Base-by-base conservation (phyloP, 768 basidiomycete genomes). In the Russula griseocarnosa region DNA sequence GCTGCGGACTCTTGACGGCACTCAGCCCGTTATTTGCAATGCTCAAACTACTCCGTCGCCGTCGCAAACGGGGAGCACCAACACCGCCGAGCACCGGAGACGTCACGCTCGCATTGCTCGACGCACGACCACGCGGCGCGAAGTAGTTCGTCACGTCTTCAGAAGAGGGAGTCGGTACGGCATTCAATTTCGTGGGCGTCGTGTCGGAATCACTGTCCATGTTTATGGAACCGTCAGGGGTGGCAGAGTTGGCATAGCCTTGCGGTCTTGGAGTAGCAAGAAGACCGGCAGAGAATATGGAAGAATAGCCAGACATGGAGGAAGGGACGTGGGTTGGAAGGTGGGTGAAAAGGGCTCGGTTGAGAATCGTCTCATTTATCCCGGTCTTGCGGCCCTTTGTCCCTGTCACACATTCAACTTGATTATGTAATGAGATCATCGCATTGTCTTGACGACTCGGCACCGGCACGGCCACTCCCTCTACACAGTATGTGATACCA, bases 271-370 rank as follows among this genome's bases (percentile, higher is more conserved):
- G 76, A 5, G 82, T 77, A 16, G 86, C 86, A 42, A 87, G 82
- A 40, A 88, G 79, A 24, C 87, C 87, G 46, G 86, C 86, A 36
- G 86, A 85, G 74, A 88, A 88, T 69, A 88, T 84, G 9, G 83
- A 75, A 34, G 87, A 88, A 70, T 88, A 88, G 1, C 75, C 72
- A 42, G 78, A 72, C 68, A 81, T 76, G 38, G 30, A 30, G 28
- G 44, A 36, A 49, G 28, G 46, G 34, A 49, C 4, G 47, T 22
- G 46, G 20, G 52, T 22, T 0, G 6, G 38, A 26, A 42, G 28
- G 22, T 24, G 32, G 46, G 40, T 16, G 36, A 58, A 18, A 22
- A 40, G 20, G 20, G 13, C 3, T 28, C n/a, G n/a, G n/a, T 38
- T 34, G 30, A 34, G 44, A n/a, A 44, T 42, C 58, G 49, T 53